A percentile compares a stretch with the other conserved stretches of the same genome.
Conservation (phyloP, 2,329 filamentous ascomycete genomes). For the Penicillium sclerotigenum region DNA sequence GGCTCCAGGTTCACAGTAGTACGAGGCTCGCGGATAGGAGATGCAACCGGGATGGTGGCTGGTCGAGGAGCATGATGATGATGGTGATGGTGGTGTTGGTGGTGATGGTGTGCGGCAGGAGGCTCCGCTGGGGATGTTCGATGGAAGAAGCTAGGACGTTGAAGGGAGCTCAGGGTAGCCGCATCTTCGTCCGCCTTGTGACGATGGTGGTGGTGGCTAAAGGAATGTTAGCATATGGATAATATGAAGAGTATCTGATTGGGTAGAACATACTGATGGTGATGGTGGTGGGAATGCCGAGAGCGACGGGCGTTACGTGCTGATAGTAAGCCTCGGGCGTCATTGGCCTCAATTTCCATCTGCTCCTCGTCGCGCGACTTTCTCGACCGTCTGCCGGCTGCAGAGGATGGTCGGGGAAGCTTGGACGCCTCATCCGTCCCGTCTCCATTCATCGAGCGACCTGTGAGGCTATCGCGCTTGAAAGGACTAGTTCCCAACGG, state of each 20-base stretch:
- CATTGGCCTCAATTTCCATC: constrained; percentile 63
- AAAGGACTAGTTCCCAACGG: constrained; percentile 54
- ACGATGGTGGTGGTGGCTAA: constrained; percentile 53
- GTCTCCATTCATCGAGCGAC: constrained; percentile 44
- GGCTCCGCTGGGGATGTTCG: constrained; percentile 30
- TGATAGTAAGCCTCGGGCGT: constrained; percentile 58
- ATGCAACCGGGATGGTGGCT: constrained; percentile 22
- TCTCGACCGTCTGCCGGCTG: constrained; percentile 58
- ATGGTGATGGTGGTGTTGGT: constrained; percentile 48
- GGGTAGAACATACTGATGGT: constrained; percentile 50
- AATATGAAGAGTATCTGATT: not conserved
- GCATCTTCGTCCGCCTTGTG: constrained; percentile 52
- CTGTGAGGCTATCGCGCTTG: constrained; percentile 48
- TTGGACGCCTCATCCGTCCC: constrained; percentile 37
- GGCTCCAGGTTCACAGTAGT: constrained; percentile 65
- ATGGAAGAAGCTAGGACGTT: constrained; percentile 29
- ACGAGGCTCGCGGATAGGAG: constrained; percentile 56
- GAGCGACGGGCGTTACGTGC: constrained; percentile 65
- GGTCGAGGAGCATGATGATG: constrained; percentile 33
- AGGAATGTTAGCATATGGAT: constrained; percentile 17
- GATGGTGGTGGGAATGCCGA: constrained; percentile 56
- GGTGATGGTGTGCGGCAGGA: constrained; percentile 37
- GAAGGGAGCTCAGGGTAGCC: constrained; percentile 20
- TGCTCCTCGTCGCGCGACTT: constrained; percentile 77
- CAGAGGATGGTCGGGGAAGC: constrained; percentile 43